A percentile compares a stretch with the other conserved stretches of the same genome.
These are phyloP conservation scores for Chrysoporthe austroafricana DNA, from an alignment of 2,329 filamentous ascomycete species.

Conservation along the genomic window DNA sequence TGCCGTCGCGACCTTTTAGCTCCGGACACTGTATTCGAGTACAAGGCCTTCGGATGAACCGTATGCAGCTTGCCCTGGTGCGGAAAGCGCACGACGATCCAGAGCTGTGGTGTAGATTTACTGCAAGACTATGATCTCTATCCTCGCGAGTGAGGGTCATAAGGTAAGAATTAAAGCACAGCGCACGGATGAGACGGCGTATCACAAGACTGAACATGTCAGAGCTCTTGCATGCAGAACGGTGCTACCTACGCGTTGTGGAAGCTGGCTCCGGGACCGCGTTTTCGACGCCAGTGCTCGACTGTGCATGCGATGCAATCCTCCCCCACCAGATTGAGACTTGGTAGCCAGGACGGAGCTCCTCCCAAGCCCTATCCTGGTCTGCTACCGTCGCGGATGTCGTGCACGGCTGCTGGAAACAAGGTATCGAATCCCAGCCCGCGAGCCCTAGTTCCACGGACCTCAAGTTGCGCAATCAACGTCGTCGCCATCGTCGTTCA, in stretches of 20 bases:
- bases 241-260: not conserved
- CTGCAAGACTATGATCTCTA: not conserved
- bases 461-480: not conserved
- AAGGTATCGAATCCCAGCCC: not conserved
- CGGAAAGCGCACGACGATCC: not conserved
- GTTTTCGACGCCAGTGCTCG: not conserved
- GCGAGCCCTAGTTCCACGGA: not conserved
- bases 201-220: not conserved
- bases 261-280: not conserved
- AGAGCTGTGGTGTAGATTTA: not conserved
- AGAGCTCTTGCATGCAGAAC: too few relatives aligned
- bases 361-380: conserved; percentile 2
- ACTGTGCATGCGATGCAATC: conserved; percentile 3
- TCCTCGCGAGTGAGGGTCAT: not conserved
- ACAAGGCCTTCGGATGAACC: not conserved
- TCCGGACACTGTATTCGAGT: conserved; percentile 16
- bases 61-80: not conserved
- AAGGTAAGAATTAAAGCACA: not conserved
- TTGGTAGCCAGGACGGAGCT: not conserved
- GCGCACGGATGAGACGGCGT: not conserved
- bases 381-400: conserved; percentile 6
- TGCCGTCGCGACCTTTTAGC: not conserved
- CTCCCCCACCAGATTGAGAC: not conserved
- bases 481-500: not conserved
- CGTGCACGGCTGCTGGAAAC: conserved; percentile 2